phyloP scores from a whole-genome alignment of 2,329 filamentous ascomycete genomes.

The Pseudocercospora fijiensis region DNA sequence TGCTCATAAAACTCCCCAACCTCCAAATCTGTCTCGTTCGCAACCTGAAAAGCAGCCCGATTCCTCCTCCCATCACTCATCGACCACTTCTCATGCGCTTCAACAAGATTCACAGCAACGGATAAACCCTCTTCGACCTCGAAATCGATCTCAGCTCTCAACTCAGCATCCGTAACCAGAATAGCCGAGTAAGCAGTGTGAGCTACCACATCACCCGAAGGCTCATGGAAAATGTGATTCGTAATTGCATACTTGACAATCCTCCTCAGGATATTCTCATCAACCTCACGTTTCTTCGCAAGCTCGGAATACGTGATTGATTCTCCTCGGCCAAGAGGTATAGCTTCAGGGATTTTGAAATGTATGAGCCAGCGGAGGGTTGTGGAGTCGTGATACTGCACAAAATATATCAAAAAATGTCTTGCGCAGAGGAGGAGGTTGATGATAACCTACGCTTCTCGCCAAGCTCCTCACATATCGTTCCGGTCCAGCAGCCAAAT shows the following conservation, averaged over 20 bases:
- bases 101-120: neutral
- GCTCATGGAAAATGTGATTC: neutral
- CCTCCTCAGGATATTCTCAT: neutral
- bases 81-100: neutral
- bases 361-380: conserved; percentile 3
- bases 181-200: neutral
- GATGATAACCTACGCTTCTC: neutral
- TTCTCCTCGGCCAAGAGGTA: neutral
- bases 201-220: neutral
- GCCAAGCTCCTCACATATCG: neutral
- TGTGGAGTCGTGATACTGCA: conserved; percentile 4
- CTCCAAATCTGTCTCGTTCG: neutral
- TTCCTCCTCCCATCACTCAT: neutral
- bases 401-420: neutral
- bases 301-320: neutral
- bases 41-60: neutral
- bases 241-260: neutral
- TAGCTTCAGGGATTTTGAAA: neutral
- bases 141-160: neutral
- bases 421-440: neutral
- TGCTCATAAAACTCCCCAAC: neutral
- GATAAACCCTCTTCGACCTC: neutral
- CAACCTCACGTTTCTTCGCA: neutral
- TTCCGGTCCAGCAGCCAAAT: neutral
- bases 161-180: neutral